A percentile compares a stretch with the other conserved stretches of the same genome.
phyloP scores from a whole-genome alignment of 768 basidiomycete genomes.

The Steccherinum ochraceum region DNA sequence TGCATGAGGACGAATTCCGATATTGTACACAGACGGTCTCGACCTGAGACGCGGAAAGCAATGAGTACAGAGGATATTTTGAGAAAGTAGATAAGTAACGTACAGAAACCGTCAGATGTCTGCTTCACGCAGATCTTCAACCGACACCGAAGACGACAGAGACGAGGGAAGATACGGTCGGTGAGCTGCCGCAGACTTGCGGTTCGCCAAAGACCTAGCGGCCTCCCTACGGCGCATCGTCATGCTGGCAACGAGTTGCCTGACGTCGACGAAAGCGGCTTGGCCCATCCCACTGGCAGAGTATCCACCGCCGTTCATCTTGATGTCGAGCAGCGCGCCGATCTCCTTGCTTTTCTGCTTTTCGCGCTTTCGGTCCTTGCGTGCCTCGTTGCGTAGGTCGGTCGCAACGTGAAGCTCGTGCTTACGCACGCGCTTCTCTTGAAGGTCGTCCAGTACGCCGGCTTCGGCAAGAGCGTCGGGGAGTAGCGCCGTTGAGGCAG shows the following conservation, averaged over 20 bases:
- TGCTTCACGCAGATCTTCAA: conserved; percentile 11
- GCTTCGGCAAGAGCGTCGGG: conserved; percentile 28
- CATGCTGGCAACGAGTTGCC: conserved; percentile 43
- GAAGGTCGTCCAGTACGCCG: conserved; percentile 28
- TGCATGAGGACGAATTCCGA: background rate
- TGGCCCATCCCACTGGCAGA: conserved; percentile 10
- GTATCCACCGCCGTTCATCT: conserved; percentile 24
- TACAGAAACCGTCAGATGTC: background rate
- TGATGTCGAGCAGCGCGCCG: conserved; percentile 48
- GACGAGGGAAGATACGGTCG: conserved; percentile 24
- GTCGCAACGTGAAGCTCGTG: conserved; percentile 30
- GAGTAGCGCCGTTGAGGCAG: conserved; percentile 25
- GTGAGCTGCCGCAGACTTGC: conserved; percentile 18
- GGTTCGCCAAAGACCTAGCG: conserved; percentile 31
- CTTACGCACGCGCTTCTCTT: conserved; percentile 18
- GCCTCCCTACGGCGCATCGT: conserved; percentile 36
- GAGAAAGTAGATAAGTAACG: background rate
- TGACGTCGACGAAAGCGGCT: conserved; percentile 19
- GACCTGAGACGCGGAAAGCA: background rate
- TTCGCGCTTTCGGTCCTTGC: conserved; percentile 40
- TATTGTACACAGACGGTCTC: background rate
- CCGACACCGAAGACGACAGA: conserved; percentile 19
- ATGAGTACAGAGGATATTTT: too few species aligned
- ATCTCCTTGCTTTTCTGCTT: conserved; percentile 53
- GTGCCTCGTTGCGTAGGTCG: conserved; percentile 35